These are phyloP conservation scores for Neonothopanus nambi DNA, from an alignment of 1,284 basidiomycete genomes.

Conservation along the genomic window DNA sequence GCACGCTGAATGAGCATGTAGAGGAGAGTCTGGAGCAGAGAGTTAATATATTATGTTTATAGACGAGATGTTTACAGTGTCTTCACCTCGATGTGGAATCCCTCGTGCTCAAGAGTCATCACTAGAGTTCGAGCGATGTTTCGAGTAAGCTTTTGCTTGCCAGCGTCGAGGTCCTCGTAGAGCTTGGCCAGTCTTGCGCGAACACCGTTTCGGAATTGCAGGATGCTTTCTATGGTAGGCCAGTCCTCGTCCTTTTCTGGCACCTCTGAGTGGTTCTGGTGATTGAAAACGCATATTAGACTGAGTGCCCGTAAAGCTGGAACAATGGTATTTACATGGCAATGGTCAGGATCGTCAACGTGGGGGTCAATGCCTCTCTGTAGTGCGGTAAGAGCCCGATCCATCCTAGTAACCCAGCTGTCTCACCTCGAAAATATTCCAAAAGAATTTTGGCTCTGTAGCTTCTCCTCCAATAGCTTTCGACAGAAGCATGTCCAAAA, in stretches of 20 bases:
- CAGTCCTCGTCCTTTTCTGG: slow-evolving; percentile 85
- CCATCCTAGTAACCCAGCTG: not conserved
- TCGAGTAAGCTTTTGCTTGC: slow-evolving; percentile 57
- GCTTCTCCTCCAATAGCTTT: slow-evolving; percentile 46
- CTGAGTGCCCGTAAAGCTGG: too few species aligned
- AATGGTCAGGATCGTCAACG: slow-evolving; percentile 84
- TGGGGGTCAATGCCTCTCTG: slow-evolving; percentile 93
- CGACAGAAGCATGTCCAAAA: slow-evolving; percentile 44
- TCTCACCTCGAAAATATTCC: slow-evolving; percentile 78
- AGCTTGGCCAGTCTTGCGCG: slow-evolving; percentile 67
- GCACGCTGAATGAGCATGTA: slow-evolving; percentile 90
- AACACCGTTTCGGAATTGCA: slow-evolving; percentile 79
- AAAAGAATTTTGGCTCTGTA: slow-evolving; percentile 44
- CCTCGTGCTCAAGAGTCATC: slow-evolving; percentile 88
- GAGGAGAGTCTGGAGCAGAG: slow-evolving; percentile 69
- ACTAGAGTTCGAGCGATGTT: slow-evolving; percentile 76
- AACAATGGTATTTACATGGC: slow-evolving; percentile 55
- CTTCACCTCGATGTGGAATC: slow-evolving; percentile 79
- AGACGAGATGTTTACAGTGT: too few species aligned
- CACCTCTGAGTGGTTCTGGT: slow-evolving; percentile 80
- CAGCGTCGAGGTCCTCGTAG: slow-evolving; percentile 67
- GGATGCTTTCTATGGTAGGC: slow-evolving; percentile 76
- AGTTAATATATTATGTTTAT: too few species aligned
- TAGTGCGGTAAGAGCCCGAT: slow-evolving; percentile 9
- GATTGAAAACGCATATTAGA: too few species aligned